phyloP scores from a whole-genome alignment of 805 yeast species.

The Starmerella bombicola region DNA sequence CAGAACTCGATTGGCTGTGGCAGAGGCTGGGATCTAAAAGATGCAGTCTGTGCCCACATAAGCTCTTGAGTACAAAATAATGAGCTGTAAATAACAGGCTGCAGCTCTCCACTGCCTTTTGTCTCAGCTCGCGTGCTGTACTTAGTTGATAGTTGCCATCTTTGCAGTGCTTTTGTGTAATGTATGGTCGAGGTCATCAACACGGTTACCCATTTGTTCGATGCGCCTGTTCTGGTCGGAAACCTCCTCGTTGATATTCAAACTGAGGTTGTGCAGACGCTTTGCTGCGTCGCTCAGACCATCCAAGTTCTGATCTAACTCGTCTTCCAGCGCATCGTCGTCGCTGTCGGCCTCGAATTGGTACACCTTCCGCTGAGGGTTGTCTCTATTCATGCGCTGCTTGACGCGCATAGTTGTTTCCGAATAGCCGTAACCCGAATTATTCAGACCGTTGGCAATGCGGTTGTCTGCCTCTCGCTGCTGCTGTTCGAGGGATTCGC shows the following conservation, averaged over 20 bases:
- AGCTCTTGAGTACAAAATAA: too few relatives aligned
- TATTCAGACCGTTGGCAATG: conserved; percentile 39
- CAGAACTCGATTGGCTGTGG: too few relatives aligned
- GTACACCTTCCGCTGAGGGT: conserved; percentile 27
- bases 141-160: conserved; percentile 33
- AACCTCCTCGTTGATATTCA: conserved; percentile 62
- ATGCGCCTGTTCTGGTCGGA: conserved; percentile 65
- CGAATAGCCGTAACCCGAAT: conserved; percentile 20
- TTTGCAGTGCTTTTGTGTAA: conserved; percentile 66
- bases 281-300: conserved; percentile 57
- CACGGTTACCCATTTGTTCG: conserved; percentile 64
- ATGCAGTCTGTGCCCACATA: too few relatives aligned
- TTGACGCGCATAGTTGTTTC: conserved; percentile 35
- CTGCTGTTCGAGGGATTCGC: conserved; percentile 47
- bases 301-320: conserved; percentile 70
- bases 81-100: too few relatives aligned
- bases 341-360: conserved; percentile 67
- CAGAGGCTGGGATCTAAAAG: too few relatives aligned
- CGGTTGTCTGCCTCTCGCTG: conserved; percentile 58
- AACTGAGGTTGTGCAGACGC: conserved; percentile 61
- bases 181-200: conserved; percentile 72
- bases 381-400: conserved; percentile 38
- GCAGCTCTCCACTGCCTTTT: too few relatives aligned
- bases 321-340: conserved; percentile 85
- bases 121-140: too few relatives aligned